Base-by-base conservation (phyloP, 164 flowering plant species). In the Vitis cinerea region DNA sequence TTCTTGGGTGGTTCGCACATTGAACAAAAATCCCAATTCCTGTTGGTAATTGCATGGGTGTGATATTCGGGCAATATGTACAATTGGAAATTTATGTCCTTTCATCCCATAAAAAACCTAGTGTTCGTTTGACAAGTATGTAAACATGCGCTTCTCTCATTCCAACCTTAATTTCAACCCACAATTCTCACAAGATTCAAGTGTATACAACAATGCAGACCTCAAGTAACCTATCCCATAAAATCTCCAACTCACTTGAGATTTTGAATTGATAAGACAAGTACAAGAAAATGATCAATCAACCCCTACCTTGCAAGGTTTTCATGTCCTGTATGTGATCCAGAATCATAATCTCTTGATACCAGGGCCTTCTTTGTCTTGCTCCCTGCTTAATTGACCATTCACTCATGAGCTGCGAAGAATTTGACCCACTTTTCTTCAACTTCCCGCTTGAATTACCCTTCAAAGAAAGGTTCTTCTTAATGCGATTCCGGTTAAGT, bases 391-490 rank as follows among this genome's bases (percentile, higher is more conserved):
- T 88, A 66, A 59, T 72, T 47, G 86, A 74, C 69, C 75, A 76
- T 54, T 79, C 84, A 65, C 76, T 68, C 29, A 77, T 68, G 1
- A 76, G 58, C 67, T 78, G 84, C 3, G 85, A 79, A n/a, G 86
- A 76, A 72, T 66, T 73, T 9, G 85, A 66, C 1, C 80, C 82
- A 65, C 58, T 82, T 72, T 79, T 89, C 78, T 75, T 87, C 69
- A 83, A 55, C 75, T 84, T 90, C 9, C 92, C 90, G 70, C 86
- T 77, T 1, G 83, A 72, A 75, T 66, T 81, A n/a, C 88, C 90
- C 76, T 85, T 87, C 63, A 81, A 65, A 17, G 90, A 79, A 1
- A 86, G 84, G 50, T 82, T 90, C 73, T 86, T 91, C 71, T 82
- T 88, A 9, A 82, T 74, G 5, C 92, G 85, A 67, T 76, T 86